phyloP scores from a whole-genome alignment of 495 filamentous ascomycete genomes.

The Tricharina praecox region DNA sequence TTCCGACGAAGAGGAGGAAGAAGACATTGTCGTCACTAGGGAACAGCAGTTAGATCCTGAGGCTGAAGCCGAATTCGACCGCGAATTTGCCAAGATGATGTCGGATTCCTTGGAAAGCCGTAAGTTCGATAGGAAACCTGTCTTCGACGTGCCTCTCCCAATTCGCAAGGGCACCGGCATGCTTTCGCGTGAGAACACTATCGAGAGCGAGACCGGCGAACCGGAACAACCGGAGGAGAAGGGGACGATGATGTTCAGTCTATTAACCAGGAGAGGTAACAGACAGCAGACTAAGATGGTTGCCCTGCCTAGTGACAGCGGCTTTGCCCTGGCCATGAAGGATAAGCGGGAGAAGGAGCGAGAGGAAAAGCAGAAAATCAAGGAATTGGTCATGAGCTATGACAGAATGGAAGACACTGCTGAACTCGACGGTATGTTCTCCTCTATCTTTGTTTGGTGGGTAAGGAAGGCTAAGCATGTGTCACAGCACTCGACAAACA shows the following conservation, averaged over 20 bases:
- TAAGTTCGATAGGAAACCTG: slow-evolving; percentile 80
- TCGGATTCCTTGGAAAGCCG: slow-evolving; percentile 84
- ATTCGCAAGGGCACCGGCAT: slow-evolving; percentile 44
- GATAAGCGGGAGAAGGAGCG: slow-evolving; percentile 85
- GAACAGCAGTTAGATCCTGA: slow-evolving; percentile 87
- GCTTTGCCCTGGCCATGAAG: slow-evolving; percentile 88
- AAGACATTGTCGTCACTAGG: slow-evolving; percentile 75
- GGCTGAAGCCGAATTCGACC: slow-evolving; percentile 90
- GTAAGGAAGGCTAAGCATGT: slow-evolving; percentile 26
- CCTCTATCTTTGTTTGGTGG: slow-evolving; percentile 31
- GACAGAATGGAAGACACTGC: slow-evolving; percentile 70
- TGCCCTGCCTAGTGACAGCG: slow-evolving; percentile 85
- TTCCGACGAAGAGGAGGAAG: slow-evolving; percentile 58
- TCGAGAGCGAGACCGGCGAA: slow-evolving; percentile 31
- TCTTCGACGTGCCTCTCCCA: slow-evolving; percentile 87
- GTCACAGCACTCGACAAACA: slow-evolving; percentile 19
- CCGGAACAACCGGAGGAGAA: slow-evolving; percentile 28
- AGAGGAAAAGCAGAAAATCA: slow-evolving; percentile 95
- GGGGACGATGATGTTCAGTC: slow-evolving; percentile 75
- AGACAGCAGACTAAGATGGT: slow-evolving; percentile 88
- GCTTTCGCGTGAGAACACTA: slow-evolving; percentile 34
- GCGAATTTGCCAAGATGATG: slow-evolving; percentile 98
- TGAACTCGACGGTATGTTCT: slow-evolving; percentile 46
- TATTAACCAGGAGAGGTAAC: slow-evolving; percentile 92
- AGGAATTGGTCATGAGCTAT: slow-evolving; percentile 89